Evolutionary conservation across 176 grass and related monocot genomes (phyloP).

Genomic region (Bromus sterilis): DNA sequence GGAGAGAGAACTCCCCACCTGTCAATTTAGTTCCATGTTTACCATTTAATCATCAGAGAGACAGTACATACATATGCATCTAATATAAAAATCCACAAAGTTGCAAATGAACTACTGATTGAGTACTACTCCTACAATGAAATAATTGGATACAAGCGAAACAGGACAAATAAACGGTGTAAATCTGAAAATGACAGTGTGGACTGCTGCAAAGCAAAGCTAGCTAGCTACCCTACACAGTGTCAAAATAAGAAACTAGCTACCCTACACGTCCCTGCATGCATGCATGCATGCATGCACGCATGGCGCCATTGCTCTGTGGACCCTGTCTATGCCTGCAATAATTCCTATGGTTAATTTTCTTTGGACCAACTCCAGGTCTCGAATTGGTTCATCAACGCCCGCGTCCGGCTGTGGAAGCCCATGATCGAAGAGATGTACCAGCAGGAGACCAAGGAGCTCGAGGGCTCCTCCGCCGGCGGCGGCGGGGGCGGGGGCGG

Average conservation of each 20-base stretch:
- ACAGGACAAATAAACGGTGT: constrained; percentile 4
- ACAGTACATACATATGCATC: not conserved
- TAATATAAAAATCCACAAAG: not conserved
- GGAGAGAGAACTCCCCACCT: too few species aligned
- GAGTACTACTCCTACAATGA: not conserved
- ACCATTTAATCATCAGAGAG: not conserved
- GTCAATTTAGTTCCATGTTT: not conserved
- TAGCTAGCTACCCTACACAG: constrained; percentile 12
- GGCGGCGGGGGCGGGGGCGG: constrained; percentile 25
- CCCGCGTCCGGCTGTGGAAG: constrained; percentile 97
- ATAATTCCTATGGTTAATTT: constrained; percentile 35
- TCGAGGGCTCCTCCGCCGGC: constrained; percentile 51
- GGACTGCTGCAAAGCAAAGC: not conserved
- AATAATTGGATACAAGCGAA: constrained; percentile 6
- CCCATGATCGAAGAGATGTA: constrained; percentile 99
- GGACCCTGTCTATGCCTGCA: constrained; percentile 17
- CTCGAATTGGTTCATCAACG: constrained; percentile 99
- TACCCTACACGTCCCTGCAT: constrained; percentile 17
- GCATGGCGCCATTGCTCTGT: constrained; percentile 29
- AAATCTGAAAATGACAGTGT: constrained; percentile 25
- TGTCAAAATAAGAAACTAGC: too few species aligned
- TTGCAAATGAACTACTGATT: not conserved
- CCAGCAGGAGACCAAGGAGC: constrained; percentile 73
- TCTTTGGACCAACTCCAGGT: constrained; percentile 59
- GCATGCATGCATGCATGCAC: constrained; percentile 31